Base-by-base conservation (phyloP, 192 early-diverging fungal genomes). In the Backusella australiensis region DNA sequence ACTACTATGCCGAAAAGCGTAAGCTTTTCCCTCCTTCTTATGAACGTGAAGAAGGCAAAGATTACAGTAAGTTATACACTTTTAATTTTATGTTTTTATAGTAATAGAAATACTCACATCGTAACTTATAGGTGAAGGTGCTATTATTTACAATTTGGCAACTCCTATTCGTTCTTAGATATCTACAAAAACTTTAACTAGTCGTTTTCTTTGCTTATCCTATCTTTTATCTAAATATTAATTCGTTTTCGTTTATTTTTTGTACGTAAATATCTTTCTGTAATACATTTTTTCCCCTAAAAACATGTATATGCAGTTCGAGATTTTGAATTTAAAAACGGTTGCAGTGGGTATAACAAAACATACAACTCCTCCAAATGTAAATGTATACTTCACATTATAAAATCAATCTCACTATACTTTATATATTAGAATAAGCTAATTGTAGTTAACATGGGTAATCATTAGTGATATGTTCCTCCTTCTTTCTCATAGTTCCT, bases 1-100 rank as follows among this genome's bases (percentile, higher is more conserved):
- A 80, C 29, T 90, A 90, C 80, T 89, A 89, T 66, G 81, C 79
- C 17, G 88, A 88, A 73, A 90, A 90, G 82, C 83, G 89, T 36
- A 69, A 71, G 32, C 73, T 84, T 46, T 90, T 90, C 74, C 88
- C 89, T 29, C 88, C 88, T 9, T 82, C 85, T 35, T 89, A 81
- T 38, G 89, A 90, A 39, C 79, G 89, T 32, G 76, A 79, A 41
- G 76, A 80, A 26, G 83, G 80, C 1, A 82, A 81, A 76, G 88
- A 90, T 71, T 89, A 90, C 36, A 82, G 78, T 78, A 82, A 83
- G 69, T 67, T 39, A 26, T 39, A n/a, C 29, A 12, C 21, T 69
- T 41, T 7, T 34, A 32, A 32, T 39, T 9, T 0, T 39, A 6
- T 44, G 26, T 66, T 12, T 12, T 38, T 42, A 15, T 2, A 46